Evolutionary conservation across 2,329 filamentous ascomycete genomes (phyloP).

Genomic region (Epichloe bromicola): DNA sequence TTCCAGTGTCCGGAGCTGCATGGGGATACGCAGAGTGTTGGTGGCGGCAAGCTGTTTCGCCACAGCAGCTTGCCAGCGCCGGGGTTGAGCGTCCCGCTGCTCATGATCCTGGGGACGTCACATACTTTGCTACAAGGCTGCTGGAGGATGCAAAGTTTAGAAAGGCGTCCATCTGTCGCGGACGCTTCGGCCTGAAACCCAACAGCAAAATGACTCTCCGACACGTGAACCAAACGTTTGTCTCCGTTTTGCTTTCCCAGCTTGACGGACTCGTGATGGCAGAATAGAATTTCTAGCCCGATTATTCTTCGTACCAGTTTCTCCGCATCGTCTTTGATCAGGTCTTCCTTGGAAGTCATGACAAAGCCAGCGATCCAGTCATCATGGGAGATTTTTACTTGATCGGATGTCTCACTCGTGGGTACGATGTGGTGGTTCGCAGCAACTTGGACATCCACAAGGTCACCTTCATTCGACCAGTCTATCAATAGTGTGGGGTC

Average conservation of each 20-base stretch:
- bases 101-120: neutral
- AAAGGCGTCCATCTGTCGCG: neutral
- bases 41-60: neutral
- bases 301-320: neutral
- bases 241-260: neutral
- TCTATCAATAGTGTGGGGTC: neutral
- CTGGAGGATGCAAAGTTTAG: neutral
- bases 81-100: neutral
- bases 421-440: neutral
- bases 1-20: neutral
- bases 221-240: neutral
- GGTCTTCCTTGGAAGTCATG: neutral
- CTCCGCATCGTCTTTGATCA: neutral
- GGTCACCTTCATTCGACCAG: neutral
- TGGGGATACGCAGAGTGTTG: neutral
- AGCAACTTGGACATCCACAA: neutral
- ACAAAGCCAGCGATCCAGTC: neutral
- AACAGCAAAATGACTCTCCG: neutral
- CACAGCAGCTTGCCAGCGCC: neutral
- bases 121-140: neutral
- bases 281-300: neutral
- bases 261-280: neutral
- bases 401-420: neutral
- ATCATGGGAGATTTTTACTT: neutral
- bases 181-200: neutral